Evolutionary conservation across 2,329 filamentous ascomycete genomes (phyloP), one percentile per base, ranked within the genome.

Genomic region (Scopulariopsis brevicaulis): DNA sequence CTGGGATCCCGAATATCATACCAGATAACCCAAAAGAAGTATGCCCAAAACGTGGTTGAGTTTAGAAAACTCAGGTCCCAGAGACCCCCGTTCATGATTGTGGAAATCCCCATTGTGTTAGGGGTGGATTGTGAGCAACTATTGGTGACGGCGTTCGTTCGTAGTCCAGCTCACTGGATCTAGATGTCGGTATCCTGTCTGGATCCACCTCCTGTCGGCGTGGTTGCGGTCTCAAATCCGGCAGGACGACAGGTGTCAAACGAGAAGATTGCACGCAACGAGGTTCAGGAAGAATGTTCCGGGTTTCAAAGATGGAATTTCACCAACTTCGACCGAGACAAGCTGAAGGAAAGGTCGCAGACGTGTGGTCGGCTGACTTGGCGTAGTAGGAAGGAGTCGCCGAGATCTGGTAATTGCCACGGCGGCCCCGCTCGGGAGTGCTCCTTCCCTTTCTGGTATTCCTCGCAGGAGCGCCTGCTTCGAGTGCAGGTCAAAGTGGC

Each of bases 41-140:
- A 73, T 59, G 70, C 66, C 78, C 78, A 81, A 61, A 80, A 79
- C 3, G 63, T 70, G 20, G 74, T 68, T 24, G 77, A 77, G 58
- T 71, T 50, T 7, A 50, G 20, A 14, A 24, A 50, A 20, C 46
- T 22, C n/a, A 50, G n/a, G 22, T 24, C 22, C 20, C n/a, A 50
- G 22, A 24, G 4, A 14, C 20, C 46, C 11, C 46, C 46, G 8
- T 50, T 20, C 2, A 50, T 50, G 46, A 24, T 14, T 20, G 46
- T 50, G n/a, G 46, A 50, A 22, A 50, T 6, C 46, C 20, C 46
- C 46, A 50, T 50, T 50, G 43, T 34, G 12, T 22, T 50, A 11
- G 22, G 12, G 46, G 11, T 11, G 46, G 14, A n/a, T n/a, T 24
- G 20, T 50, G 20, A 20, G 37, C 37, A 7, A 22, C 24, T 50